phyloP scores from a whole-genome alignment of 768 basidiomycete species.

The Cystofilobasidium ferigula region DNA sequence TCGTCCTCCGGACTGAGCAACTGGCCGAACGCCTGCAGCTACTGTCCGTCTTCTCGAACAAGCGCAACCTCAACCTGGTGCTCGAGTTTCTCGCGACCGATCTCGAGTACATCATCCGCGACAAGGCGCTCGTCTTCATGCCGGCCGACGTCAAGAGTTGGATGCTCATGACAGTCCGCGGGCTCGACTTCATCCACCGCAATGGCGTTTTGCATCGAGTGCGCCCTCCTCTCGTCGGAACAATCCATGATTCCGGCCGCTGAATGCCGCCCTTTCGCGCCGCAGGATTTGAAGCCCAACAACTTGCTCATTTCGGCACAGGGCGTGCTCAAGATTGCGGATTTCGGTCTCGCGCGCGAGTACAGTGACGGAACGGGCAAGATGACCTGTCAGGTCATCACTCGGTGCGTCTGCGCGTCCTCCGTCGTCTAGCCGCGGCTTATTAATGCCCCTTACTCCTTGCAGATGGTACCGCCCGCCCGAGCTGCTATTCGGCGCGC shows the following conservation, averaged over 20 bases:
- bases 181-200: constrained; percentile 94
- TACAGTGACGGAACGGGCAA: constrained; percentile 87
- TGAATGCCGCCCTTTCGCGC: neutral
- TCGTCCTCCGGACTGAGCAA: too few relatives aligned
- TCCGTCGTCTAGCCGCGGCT: neutral
- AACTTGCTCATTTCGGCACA: constrained; percentile 86
- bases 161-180: constrained; percentile 97
- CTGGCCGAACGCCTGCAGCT: constrained; percentile 58
- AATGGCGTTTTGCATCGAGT: constrained; percentile 91
- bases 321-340: constrained; percentile 89
- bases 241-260: neutral
- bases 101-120: constrained; percentile 92
- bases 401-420: constrained; percentile 50
- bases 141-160: constrained; percentile 96
- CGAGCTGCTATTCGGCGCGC: constrained; percentile 79
- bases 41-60: constrained; percentile 90
- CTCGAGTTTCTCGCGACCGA: constrained; percentile 94
- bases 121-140: constrained; percentile 78
- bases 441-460: neutral
- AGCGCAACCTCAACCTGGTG: constrained; percentile 92
- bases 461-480: constrained; percentile 94
- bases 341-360: constrained; percentile 96
- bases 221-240: constrained; percentile 29
- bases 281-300: constrained; percentile 93
- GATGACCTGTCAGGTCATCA: constrained; percentile 98